These are phyloP conservation scores for Dicorynia guianensis DNA, from an alignment of 306 rosid species.

Conservation along the genomic window DNA sequence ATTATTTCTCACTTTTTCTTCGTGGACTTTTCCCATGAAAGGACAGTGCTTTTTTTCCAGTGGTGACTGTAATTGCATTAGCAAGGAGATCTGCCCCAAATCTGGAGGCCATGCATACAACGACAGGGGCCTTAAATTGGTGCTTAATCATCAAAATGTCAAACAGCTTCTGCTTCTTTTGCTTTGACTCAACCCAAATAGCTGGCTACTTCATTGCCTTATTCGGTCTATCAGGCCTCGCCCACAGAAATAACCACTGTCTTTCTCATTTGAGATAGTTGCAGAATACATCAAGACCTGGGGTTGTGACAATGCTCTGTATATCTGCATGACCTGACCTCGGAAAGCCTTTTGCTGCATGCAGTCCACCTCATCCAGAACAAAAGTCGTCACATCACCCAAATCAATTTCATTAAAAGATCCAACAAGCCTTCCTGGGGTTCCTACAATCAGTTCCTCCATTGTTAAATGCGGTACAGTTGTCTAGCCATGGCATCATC, in stretches of 20 bases:
- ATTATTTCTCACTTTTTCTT: constrained; percentile 83
- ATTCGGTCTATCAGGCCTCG: constrained; percentile 70
- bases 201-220: constrained; percentile 83
- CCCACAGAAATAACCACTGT: constrained; percentile 62
- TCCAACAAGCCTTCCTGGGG: constrained; percentile 88
- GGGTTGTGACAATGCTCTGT: constrained; percentile 71
- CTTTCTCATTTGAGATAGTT: constrained; percentile 71
- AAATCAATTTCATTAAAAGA: constrained; percentile 70
- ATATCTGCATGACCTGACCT: constrained; percentile 85
- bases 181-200: constrained; percentile 84
- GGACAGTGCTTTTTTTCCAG: constrained; percentile 70
- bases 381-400: constrained; percentile 65
- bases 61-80: constrained; percentile 70
- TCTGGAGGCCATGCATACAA: constrained; percentile 74
- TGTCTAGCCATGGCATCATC: constrained; percentile 90
- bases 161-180: constrained; percentile 83
- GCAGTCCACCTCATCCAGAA: constrained; percentile 90
- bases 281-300: constrained; percentile 87
- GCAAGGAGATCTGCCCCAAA: constrained; percentile 88
- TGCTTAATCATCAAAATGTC: constrained; percentile 71
- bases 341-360: constrained; percentile 81
- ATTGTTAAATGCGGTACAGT: constrained; percentile 76
- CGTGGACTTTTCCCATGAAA: constrained; percentile 91
- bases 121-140: constrained; percentile 83
- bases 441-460: constrained; percentile 81